These are phyloP conservation scores for sunflower (Helianthus annuus) DNA, from an alignment of 129 eudicot species.

Conservation along the genomic window HanXRQr2.0-SUNRISE NC_035440.2:34011979-34012478, in stretches of 20 bases:
- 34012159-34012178: slow-evolving; percentile 68
- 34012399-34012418: slow-evolving; percentile 33
- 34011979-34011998: not conserved
- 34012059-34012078: slow-evolving; percentile 49
- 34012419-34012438: slow-evolving; percentile 19
- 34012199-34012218: slow-evolving; percentile 74
- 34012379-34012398: slow-evolving; percentile 37
- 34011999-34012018: not conserved
- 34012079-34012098: slow-evolving; percentile 79
- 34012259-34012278: slow-evolving; percentile 57
- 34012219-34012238: slow-evolving; percentile 67
- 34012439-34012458: slow-evolving; percentile 18
- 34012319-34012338: slow-evolving; percentile 70
- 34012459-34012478: slow-evolving; percentile 20
- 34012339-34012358: slow-evolving; percentile 58
- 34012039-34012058: not conserved
- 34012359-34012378: slow-evolving; percentile 64
- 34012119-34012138: slow-evolving; percentile 78
- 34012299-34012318: slow-evolving; percentile 60
- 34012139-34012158: slow-evolving; percentile 73
- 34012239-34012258: slow-evolving; percentile 66
- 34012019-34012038: not conserved
- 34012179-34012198: slow-evolving; percentile 64
- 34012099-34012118: slow-evolving; percentile 90
- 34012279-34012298: slow-evolving; percentile 62